Evolutionary conservation across 2,329 filamentous ascomycete genomes (phyloP).

Genomic region (Fusarium sp.): DNA sequence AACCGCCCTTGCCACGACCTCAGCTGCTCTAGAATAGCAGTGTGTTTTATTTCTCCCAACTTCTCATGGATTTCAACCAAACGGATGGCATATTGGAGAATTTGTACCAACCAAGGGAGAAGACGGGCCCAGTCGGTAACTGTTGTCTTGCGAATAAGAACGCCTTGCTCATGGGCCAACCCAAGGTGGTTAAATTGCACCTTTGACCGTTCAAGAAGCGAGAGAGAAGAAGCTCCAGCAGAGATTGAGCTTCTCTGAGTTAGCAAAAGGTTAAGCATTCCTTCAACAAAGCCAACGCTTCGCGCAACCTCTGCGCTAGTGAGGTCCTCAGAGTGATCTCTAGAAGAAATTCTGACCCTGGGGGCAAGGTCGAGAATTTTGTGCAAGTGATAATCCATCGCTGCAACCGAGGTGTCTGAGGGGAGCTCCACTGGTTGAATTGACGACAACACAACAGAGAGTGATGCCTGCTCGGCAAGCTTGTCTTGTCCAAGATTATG

Average conservation of each 20-base stretch:
- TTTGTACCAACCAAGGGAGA: slow-evolving; percentile 74
- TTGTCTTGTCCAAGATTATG: slow-evolving; percentile 82
- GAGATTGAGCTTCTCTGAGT: slow-evolving; percentile 69
- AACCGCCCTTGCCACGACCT: slow-evolving; percentile 65
- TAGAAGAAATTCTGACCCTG: slow-evolving; percentile 73
- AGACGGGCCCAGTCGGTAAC: slow-evolving; percentile 46
- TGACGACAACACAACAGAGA: slow-evolving; percentile 76
- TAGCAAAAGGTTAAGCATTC: slow-evolving; percentile 77
- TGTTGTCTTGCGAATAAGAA: slow-evolving; percentile 36
- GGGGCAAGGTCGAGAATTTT: slow-evolving; percentile 81
- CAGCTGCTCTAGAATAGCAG: slow-evolving; percentile 60
- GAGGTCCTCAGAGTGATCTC: slow-evolving; percentile 86
- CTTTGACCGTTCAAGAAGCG: slow-evolving; percentile 56
- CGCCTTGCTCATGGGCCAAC: slow-evolving; percentile 42
- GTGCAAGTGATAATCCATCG: slow-evolving; percentile 81
- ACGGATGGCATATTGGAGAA: slow-evolving; percentile 73
- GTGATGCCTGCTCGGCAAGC: slow-evolving; percentile 78
- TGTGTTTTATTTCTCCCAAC: slow-evolving; percentile 68
- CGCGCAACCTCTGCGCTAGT: slow-evolving; percentile 83
- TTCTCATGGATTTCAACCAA: slow-evolving; percentile 76
- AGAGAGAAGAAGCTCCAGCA: slow-evolving; percentile 54
- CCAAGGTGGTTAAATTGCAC: slow-evolving; percentile 55
- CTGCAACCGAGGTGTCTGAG: slow-evolving; percentile 41
- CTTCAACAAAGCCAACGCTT: slow-evolving; percentile 88
- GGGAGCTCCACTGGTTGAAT: slow-evolving; percentile 59